A percentile compares a stretch with the other conserved stretches of the same genome.
These are phyloP conservation scores for Paraleonurus japonicus DNA, from an alignment of 257 asterid genomes.

Conservation along the genomic window DNA sequence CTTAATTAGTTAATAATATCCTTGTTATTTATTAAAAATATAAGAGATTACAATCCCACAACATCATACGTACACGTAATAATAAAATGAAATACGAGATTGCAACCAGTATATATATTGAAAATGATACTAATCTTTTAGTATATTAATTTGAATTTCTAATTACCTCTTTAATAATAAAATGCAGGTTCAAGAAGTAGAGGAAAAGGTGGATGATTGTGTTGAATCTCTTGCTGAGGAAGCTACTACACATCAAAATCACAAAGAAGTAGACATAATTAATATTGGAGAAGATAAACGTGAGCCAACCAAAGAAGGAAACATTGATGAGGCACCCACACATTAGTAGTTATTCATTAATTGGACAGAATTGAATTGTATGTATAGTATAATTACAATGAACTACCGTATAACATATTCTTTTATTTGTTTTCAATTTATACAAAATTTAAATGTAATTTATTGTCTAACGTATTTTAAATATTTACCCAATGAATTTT, in stretches of 20 bases:
- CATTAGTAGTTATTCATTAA: too few relatives aligned
- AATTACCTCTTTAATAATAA: background rate
- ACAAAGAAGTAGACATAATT: background rate
- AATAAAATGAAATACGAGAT: too few relatives aligned
- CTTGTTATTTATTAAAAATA: background rate
- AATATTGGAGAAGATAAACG: background rate
- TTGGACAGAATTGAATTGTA: too few relatives aligned
- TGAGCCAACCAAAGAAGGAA: background rate
- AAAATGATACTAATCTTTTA: background rate
- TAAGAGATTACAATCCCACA: background rate
- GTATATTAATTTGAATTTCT: background rate
- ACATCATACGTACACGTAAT: background rate
- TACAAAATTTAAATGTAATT: background rate
- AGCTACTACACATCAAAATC: constrained; percentile 1
- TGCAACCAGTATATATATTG: background rate
- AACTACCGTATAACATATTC: background rate
- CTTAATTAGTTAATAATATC: background rate
- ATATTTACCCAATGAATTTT: too few relatives aligned
- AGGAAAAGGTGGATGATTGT: constrained; percentile 35
- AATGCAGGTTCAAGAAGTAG: constrained; percentile 47
- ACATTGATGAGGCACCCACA: background rate
- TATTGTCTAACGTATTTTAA: background rate
- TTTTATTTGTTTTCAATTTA: background rate
- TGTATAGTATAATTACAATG: background rate
- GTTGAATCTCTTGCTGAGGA: constrained; percentile 32